A percentile compares a stretch with the other conserved stretches of the same genome.
These are phyloP conservation scores for Dichotomocladium elegans DNA, from an alignment of 371 early-diverging fungal genomes.

Conservation along the genomic window DNA sequence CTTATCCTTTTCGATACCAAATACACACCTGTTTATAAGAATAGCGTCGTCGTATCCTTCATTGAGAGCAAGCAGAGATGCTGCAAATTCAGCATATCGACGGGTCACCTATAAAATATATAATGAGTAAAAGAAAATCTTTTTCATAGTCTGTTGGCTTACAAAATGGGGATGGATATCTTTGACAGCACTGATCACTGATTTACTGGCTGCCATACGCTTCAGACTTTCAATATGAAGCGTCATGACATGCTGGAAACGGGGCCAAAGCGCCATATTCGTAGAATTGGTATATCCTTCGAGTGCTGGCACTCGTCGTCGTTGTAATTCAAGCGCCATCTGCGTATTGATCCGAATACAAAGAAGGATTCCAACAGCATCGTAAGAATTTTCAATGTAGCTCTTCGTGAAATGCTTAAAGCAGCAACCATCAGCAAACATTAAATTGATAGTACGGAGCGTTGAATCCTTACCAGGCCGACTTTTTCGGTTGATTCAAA, in stretches of 20 bases:
- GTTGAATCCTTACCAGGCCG: slow-evolving; percentile 51
- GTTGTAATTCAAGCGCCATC: slow-evolving; percentile 76
- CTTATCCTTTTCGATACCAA: not conserved
- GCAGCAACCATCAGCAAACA: slow-evolving; percentile 1
- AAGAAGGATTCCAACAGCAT: slow-evolving; percentile 85
- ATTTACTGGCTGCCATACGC: slow-evolving; percentile 58
- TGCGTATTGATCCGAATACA: slow-evolving; percentile 86
- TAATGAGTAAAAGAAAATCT: too few species aligned
- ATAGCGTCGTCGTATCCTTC: slow-evolving; percentile 83
- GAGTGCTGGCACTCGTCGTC: slow-evolving; percentile 73
- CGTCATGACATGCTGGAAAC: slow-evolving; percentile 85
- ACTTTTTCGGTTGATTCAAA: slow-evolving; percentile 83
- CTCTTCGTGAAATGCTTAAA: slow-evolving; percentile 57
- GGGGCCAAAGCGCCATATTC: slow-evolving; percentile 91
- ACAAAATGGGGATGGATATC: slow-evolving; percentile 86
- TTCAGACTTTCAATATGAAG: slow-evolving; percentile 82
- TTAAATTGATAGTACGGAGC: not conserved
- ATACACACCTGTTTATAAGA: slow-evolving; percentile 61
- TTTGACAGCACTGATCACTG: slow-evolving; percentile 52
- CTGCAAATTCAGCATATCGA: slow-evolving; percentile 87
- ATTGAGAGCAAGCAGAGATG: slow-evolving; percentile 83
- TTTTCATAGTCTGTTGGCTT: slow-evolving; percentile 14
- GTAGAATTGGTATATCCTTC: slow-evolving; percentile 81
- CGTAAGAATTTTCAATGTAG: slow-evolving; percentile 74
- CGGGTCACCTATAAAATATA: slow-evolving; percentile 44